Conservation (phyloP, 176 grass and related monocot genomes). For the Oryza punctata region DNA sequence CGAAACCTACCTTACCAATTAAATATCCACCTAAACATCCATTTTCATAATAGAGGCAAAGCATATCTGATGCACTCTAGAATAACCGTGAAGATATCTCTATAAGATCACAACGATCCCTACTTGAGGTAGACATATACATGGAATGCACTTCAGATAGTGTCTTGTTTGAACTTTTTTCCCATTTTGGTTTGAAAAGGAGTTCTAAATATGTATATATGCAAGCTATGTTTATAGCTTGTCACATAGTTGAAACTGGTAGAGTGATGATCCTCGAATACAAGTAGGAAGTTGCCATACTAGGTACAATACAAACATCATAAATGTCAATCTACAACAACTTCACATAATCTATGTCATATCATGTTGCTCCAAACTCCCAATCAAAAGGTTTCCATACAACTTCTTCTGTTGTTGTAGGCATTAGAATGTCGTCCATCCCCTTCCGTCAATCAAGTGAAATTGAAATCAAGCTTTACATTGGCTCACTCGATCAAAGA, state of each 20-base stretch:
- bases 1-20: background rate
- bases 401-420: background rate
- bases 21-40: background rate
- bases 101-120: background rate
- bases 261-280: background rate
- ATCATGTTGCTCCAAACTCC: background rate
- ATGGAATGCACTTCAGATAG: background rate
- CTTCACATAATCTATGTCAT: background rate
- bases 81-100: background rate
- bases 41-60: slow-evolving; percentile 9
- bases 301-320: background rate
- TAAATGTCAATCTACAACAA: background rate
- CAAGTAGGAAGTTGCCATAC: background rate
- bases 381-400: background rate
- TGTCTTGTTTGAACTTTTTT: background rate
- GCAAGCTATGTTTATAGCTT: background rate
- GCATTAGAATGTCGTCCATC: background rate
- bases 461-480: background rate
- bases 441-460: background rate
- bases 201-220: background rate
- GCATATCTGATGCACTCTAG: background rate
- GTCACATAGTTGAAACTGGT: background rate
- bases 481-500: background rate
- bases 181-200: background rate
- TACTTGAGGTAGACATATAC: background rate